Evolutionary conservation across 345 rosid genomes (phyloP), one percentile per base, ranked within the genome.

Genomic region (Moringa oleifera): DNA sequence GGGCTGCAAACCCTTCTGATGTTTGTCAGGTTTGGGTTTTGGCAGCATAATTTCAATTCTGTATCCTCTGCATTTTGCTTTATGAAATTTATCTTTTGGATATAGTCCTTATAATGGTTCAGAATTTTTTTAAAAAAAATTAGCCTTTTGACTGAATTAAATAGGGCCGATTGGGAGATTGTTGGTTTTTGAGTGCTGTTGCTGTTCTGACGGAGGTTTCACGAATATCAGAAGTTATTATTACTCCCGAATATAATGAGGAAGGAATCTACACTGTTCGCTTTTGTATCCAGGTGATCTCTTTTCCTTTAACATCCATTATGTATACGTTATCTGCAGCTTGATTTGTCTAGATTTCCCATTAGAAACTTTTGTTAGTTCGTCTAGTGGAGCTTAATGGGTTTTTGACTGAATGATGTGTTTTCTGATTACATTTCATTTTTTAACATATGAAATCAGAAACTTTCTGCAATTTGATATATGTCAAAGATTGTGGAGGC

Each of bases 241-340:
- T 95, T 55, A 91, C 99, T 64, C 96, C 95, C 56, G 96, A 91
- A 51, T 95, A 87, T 76, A 95, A 91, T 17, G 98, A 89, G 75
- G 99, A 95, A 81, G 99, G 99, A 74, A 84, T 95, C 73, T 95
- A 95, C 79, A 95, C 99, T 25, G 96, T 91, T 68, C 97, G 99
- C 68, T 95, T 95, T 70, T 95, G 99, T 74, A 91, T 95, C 73
- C 99, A 95, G 99, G 99, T 95, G 61, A 58, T 36, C 51, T 61
- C 69, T 25, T 60, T 56, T 67, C 46, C 55, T 58, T 37, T 36
- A 58, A 60, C 52, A 4, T 11, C 33, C 8, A 28, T 8, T 28
- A 56, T 28, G 25, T 55, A 22, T 33, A 24, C 24, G 41, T 22
- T 31, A 17, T 18, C 28, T 25, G 18, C 58, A 66, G 58, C 53